Percentiles rank a stretch among this genome's conserved stretches.
These are phyloP conservation scores for Sequoiadendron giganteum DNA, from an alignment of 75 land plant species.

Conservation along the genomic window DNA sequence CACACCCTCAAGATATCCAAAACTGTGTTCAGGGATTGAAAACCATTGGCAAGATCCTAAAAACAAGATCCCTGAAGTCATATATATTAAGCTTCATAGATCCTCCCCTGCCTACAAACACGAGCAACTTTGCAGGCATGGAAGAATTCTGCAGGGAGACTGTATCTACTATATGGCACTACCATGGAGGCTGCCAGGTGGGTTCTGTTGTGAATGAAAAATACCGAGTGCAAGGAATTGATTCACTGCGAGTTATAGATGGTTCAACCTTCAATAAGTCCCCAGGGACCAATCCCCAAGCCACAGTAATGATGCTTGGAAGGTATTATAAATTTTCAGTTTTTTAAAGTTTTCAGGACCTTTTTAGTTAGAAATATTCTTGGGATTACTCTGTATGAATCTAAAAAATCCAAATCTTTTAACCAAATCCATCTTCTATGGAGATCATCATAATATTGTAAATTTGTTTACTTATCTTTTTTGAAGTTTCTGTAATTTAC, in stretches of 20 bases:
- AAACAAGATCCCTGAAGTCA: background rate
- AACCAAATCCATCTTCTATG: background rate
- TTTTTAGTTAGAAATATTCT: background rate
- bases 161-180: constrained; percentile 28
- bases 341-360: background rate
- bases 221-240: constrained; percentile 13
- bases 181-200: constrained; percentile 28
- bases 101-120: background rate
- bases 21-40: constrained; percentile 30
- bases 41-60: background rate
- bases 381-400: background rate
- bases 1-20: constrained; percentile 35
- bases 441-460: background rate
- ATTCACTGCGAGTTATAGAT: constrained; percentile 26
- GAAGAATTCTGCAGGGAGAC: constrained; percentile 14
- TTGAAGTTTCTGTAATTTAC: background rate
- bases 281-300: constrained; percentile 39
- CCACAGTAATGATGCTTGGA: constrained; percentile 36
- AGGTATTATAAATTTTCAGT: constrained; percentile 8
- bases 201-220: constrained; percentile 20
- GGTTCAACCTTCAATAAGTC: constrained; percentile 26
- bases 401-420: background rate
- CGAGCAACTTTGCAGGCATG: background rate
- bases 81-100: background rate
- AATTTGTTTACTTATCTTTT: background rate